Percentiles rank a stretch among this genome's conserved stretches.
These are phyloP conservation scores for Nepenthes alata DNA, from an alignment of 179 eudicot species.

Conservation along the genomic window DNA sequence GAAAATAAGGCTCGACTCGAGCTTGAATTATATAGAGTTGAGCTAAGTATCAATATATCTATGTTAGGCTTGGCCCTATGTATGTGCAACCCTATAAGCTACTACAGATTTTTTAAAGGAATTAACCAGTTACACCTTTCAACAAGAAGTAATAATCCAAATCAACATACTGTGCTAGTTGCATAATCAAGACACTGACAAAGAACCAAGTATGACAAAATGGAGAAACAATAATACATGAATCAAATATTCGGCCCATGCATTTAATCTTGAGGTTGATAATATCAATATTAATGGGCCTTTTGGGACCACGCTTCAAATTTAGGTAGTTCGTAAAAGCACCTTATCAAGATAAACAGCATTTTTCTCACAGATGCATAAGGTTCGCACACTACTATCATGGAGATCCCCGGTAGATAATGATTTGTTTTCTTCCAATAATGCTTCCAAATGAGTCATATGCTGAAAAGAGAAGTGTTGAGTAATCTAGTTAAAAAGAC, in stretches of 20 bases:
- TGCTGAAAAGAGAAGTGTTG: slow-evolving; percentile 31
- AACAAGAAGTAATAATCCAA: too few relatives aligned
- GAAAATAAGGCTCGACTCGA: too few relatives aligned
- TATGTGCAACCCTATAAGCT: too few relatives aligned
- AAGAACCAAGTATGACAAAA: background rate
- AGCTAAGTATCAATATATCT: too few relatives aligned
- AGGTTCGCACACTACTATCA: slow-evolving; percentile 68
- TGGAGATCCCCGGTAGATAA: slow-evolving; percentile 60
- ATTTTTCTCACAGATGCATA: slow-evolving; percentile 53
- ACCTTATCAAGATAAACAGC: slow-evolving; percentile 70
- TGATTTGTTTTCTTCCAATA: slow-evolving; percentile 53
- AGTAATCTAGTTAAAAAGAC: background rate
- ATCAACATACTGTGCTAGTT: too few relatives aligned
- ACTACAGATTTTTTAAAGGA: too few relatives aligned
- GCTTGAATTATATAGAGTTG: too few relatives aligned
- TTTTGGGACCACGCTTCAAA: background rate
- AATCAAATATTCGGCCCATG: too few relatives aligned
- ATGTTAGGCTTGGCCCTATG: too few relatives aligned
- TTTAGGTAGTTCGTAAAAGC: slow-evolving; percentile 8
- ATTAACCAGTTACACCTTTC: too few relatives aligned
- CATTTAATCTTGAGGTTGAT: too few relatives aligned
- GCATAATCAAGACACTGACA: background rate
- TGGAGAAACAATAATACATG: background rate
- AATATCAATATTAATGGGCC: too few relatives aligned
- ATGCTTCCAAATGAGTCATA: slow-evolving; percentile 58